Evolutionary conservation across 208 protist genomes (phyloP).

Genomic region (Trypanosoma theileri): DNA sequence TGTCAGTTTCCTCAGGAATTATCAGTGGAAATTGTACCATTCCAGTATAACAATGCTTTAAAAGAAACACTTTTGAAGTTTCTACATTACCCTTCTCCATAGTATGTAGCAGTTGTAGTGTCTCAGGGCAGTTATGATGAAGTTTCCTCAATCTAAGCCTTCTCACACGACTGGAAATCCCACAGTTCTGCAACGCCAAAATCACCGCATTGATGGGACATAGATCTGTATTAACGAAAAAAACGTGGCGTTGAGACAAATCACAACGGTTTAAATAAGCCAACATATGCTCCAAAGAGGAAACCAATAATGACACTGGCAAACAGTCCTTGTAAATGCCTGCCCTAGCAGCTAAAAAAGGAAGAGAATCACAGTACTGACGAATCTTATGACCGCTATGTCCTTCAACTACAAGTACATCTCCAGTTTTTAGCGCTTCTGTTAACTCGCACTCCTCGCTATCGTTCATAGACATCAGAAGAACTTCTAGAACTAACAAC

Average conservation of each 20-base stretch:
- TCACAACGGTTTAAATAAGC: neutral
- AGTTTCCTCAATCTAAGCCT: slow-evolving; percentile 5
- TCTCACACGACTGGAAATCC: neutral
- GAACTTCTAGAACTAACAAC: too few species aligned
- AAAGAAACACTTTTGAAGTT: neutral
- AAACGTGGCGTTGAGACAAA: neutral
- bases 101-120: slow-evolving; percentile 6
- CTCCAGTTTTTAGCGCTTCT: neutral
- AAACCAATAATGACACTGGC: slow-evolving; percentile 6
- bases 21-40: slow-evolving; percentile 6
- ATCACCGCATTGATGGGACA: neutral
- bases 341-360: neutral
- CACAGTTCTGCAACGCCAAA: neutral
- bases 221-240: slow-evolving; percentile 28
- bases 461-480: neutral
- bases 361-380: slow-evolving; percentile 13
- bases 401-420: slow-evolving; percentile 16
- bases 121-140: slow-evolving; percentile 3
- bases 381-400: slow-evolving; percentile 23
- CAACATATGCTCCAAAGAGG: neutral
- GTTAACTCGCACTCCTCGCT: slow-evolving; percentile 4
- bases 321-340: neutral
- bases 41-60: neutral
- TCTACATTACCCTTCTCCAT: slow-evolving; percentile 1
- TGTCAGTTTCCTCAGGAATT: slow-evolving; percentile 1